phyloP scores from a whole-genome alignment of 768 basidiomycete genomes.

The Tricholoma bakamatsutake region DNA sequence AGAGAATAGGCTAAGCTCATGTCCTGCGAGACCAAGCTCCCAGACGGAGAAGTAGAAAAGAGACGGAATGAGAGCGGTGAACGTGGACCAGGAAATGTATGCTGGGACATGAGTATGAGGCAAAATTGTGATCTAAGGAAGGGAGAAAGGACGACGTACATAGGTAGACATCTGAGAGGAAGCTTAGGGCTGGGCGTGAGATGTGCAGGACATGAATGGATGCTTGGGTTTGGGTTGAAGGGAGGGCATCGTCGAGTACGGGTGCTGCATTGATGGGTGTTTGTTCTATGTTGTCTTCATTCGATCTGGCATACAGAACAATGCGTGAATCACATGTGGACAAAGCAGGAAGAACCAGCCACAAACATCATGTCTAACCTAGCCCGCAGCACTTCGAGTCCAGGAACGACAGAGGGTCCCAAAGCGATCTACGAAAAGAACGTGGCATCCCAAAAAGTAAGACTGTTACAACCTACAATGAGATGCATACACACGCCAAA shows the following conservation, averaged over 20 bases:
- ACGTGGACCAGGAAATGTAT: slow-evolving; percentile 78
- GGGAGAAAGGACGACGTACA: slow-evolving; percentile 34
- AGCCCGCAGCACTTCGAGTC: not conserved
- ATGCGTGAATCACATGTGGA: slow-evolving; percentile 8
- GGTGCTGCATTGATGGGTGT: not conserved
- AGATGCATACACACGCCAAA: not conserved
- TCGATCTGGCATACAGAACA: slow-evolving; percentile 5
- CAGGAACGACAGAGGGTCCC: slow-evolving; percentile 7
- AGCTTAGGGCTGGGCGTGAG: slow-evolving; percentile 18
- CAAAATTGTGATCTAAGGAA: not conserved
- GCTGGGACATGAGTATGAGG: slow-evolving; percentile 33
- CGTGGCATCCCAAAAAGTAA: not conserved
- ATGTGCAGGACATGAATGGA: not conserved
- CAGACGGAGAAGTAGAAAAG: slow-evolving; percentile 92
- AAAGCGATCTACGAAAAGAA: slow-evolving; percentile 22
- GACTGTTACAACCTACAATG: not conserved
- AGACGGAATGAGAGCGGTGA: slow-evolving; percentile 72
- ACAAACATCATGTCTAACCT: slow-evolving; percentile 3
- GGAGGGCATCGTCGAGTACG: not conserved
- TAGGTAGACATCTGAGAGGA: slow-evolving; percentile 44
- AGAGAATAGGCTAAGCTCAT: slow-evolving; percentile 69
- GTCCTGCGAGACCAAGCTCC: slow-evolving; percentile 81
- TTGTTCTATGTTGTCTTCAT: not conserved
- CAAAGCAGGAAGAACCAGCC: not conserved
- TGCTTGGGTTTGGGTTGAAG: not conserved